Evolutionary conservation across 345 rosid species (phyloP), one percentile per base, ranked within the genome.

Genomic region (Gossypium longicalyx): DNA sequence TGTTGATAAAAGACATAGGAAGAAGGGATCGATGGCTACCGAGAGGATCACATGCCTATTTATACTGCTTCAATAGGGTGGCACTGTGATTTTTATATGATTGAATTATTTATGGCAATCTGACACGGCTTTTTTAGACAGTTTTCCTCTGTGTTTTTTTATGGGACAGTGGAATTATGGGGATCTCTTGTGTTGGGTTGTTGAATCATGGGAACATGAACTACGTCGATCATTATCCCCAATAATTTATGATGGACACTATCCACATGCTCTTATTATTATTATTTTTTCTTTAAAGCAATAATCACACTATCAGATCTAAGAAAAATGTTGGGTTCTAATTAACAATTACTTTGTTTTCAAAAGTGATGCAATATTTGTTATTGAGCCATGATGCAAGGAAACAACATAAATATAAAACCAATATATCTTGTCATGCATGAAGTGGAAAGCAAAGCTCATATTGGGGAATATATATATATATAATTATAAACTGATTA

Each of bases 41-140:
- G 53, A 76, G 76, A 72, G 75, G 38, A 63, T 63, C 53, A 48
- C 64, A 60, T 62, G 77, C 65, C 80, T 84, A 89, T 89, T 87
- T 87, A 89, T 91, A 89, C 29, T 17, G 47, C 45, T 41, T 20
- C 70, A 45, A 25, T 44, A 8, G 29, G 23, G 86, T 83, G 87
- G 78, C 78, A 76, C 20, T 25, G 17, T 27, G 57, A 12, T 44
- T 52, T 73, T 48, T 47, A 63, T 66, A 20, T 51, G 73, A 19
- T 57, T 22, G 62, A 68, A 75, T 73, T 44, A 38, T 69, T 71
- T 69, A 70, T 64, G 71, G 74, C 70, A 76, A 67, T 79, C 81
- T 82, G 84, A 80, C 81, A 53, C 74, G 76, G 80, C 71, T 48
- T 61, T 54, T 61, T 74, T 48, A 25, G 78, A 76, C 76, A 80